A percentile compares a stretch with the other conserved stretches of the same genome.
These are phyloP conservation scores for Wickerhamomyces sp. DNA, from an alignment of 1,139 yeast genomes.

Conservation along the genomic window DNA sequence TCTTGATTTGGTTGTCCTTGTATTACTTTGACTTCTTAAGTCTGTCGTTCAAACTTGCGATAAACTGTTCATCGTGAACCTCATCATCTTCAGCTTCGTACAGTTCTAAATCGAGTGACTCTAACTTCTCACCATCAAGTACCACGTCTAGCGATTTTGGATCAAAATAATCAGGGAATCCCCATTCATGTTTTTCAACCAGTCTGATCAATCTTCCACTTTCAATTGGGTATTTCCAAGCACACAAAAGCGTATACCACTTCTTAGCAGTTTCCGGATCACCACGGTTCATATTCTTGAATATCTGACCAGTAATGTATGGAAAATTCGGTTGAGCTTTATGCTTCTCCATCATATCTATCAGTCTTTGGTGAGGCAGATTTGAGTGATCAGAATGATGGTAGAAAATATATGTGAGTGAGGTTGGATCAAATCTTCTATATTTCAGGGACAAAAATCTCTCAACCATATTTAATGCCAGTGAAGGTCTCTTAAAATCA, in stretches of 20 bases:
- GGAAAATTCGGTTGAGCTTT: constrained; percentile 9
- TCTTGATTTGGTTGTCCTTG: not conserved
- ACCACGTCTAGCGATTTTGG: constrained; percentile 3
- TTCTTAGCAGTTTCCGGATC: constrained; percentile 5
- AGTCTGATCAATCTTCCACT: constrained; percentile 10
- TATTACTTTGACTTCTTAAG: not conserved
- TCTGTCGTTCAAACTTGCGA: constrained; percentile 4
- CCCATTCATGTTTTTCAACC: constrained; percentile 14
- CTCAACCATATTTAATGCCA: constrained; percentile 14
- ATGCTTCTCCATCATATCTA: constrained; percentile 10
- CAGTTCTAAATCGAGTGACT: constrained; percentile 1
- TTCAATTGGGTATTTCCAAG: constrained; percentile 10
- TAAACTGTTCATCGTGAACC: constrained; percentile 7
- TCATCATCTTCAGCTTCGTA: constrained; percentile 2
- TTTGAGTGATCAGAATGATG: constrained; percentile 13
- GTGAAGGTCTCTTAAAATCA: constrained; percentile 7
- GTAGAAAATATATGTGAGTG: constrained; percentile 11
- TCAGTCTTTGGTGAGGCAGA: constrained; percentile 5
- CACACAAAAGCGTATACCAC: constrained; percentile 15
- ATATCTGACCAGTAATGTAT: constrained; percentile 6
- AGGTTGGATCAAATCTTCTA: constrained; percentile 10
- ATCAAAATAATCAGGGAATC: constrained; percentile 11
- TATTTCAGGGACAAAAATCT: constrained; percentile 4
- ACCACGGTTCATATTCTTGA: constrained; percentile 11
- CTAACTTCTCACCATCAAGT: not conserved